Conservation (phyloP, 2,329 filamentous ascomycete genomes). For the Huntiella omanensis region DNA sequence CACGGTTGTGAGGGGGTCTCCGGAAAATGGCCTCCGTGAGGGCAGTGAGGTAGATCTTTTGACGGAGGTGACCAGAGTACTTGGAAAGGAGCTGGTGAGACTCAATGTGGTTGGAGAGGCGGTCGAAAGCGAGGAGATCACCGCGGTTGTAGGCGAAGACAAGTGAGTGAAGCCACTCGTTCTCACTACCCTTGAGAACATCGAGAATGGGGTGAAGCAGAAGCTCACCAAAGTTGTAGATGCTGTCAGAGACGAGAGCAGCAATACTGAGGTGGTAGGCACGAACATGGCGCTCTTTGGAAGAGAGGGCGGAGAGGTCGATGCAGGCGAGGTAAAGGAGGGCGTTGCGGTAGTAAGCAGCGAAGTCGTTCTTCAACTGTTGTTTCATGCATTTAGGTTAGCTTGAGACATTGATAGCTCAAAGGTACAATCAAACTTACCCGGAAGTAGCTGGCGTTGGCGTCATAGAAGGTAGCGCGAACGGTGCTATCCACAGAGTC, state of each 20-base stretch:
- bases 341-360: slow-evolving; percentile 91
- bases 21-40: slow-evolving; percentile 94
- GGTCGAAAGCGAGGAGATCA: slow-evolving; percentile 73
- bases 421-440: slow-evolving; percentile 18
- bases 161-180: slow-evolving; percentile 85
- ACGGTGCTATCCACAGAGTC: slow-evolving; percentile 92
- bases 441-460: slow-evolving; percentile 89
- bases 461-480: slow-evolving; percentile 89
- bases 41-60: slow-evolving; percentile 95
- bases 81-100: slow-evolving; percentile 63
- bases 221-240: slow-evolving; percentile 99
- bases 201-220: slow-evolving; percentile 91
- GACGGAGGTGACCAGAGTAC: slow-evolving; percentile 69
- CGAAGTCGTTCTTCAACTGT: slow-evolving; percentile 67
- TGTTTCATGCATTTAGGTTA: neutral
- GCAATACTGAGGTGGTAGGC: slow-evolving; percentile 89
- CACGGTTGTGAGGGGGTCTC: slow-evolving; percentile 82
- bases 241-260: slow-evolving; percentile 78
- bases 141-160: slow-evolving; percentile 95
- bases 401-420: neutral
- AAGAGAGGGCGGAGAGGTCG: slow-evolving; percentile 55
- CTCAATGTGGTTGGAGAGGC: slow-evolving; percentile 60
- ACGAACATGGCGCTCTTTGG: slow-evolving; percentile 57
- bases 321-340: slow-evolving; percentile 96
- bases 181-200: slow-evolving; percentile 47